Conservation (phyloP, 768 basidiomycete species). For the Tylopilus sp. region DNA sequence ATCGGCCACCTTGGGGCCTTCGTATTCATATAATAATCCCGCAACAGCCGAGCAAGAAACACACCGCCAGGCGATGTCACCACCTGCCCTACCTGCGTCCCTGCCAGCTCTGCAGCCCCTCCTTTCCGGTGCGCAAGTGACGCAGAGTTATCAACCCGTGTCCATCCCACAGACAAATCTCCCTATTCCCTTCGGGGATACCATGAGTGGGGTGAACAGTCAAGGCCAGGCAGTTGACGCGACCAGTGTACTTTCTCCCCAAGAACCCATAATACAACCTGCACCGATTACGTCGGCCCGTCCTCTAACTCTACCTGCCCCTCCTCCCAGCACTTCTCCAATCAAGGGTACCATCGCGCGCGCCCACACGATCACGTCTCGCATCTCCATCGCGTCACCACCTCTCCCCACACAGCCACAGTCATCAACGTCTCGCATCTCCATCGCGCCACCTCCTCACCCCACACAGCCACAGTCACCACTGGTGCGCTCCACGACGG, state of each 20-base stretch:
- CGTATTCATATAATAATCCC: slow-evolving; percentile 15
- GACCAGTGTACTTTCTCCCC: not conserved
- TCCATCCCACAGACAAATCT: slow-evolving; percentile 18
- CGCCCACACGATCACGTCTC: slow-evolving; percentile 28
- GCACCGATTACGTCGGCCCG: slow-evolving; percentile 13
- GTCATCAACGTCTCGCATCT: slow-evolving; percentile 17
- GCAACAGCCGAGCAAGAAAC: slow-evolving; percentile 13
- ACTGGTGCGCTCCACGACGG: slow-evolving; percentile 24
- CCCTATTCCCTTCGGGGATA: slow-evolving; percentile 2
- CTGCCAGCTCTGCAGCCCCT: slow-evolving; percentile 12
- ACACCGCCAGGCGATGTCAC: slow-evolving; percentile 13
- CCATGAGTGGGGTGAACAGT: slow-evolving; percentile 5
- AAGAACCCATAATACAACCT: slow-evolving; percentile 18
- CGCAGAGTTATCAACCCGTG: slow-evolving; percentile 19
- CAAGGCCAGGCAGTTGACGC: slow-evolving; percentile 15
- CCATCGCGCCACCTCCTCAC: slow-evolving; percentile 13
- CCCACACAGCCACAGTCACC: slow-evolving; percentile 10
- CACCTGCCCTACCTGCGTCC: slow-evolving; percentile 2
- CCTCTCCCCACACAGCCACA: no score
- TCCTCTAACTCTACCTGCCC: slow-evolving; percentile 17
- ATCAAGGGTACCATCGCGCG: slow-evolving; percentile 21
- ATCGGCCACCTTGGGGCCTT: slow-evolving; percentile 10
- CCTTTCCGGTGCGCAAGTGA: slow-evolving; percentile 7
- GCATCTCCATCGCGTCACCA: slow-evolving; percentile 14
- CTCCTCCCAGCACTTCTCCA: slow-evolving; percentile 13